Base-by-base conservation (phyloP, 176 grass and related monocot genomes). In the Rhynchospora pubera region DNA sequence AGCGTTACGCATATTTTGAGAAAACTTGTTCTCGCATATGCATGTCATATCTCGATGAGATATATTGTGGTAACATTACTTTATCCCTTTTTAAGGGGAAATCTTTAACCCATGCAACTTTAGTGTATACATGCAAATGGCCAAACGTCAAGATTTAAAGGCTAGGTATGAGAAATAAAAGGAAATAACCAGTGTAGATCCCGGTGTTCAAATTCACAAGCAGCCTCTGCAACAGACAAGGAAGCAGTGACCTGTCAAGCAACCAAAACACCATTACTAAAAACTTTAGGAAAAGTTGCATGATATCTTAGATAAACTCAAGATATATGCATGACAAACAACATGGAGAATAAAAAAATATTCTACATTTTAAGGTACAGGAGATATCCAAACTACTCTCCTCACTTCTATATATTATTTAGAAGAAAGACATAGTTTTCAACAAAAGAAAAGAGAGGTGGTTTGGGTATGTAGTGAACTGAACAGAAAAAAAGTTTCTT, bases 171-270 rank as follows among this genome's bases (percentile, higher is more conserved):
- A 82, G 60, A 46, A 23, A 34, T 9, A 23, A 44, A 62, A 90
- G 39, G 57, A 87, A 79, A 55, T 83, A 58, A 97, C 95, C 92
- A 98, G 66, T 98, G 95, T 77, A 98, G 87, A 91, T 98, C 92
- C 83, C 95, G 90, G 85, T 98, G 95, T 84, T 94, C 95, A 87
- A 98, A 98, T 88, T 94, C 90, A 2, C 95, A 98, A 11, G 90
- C 92, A 73, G 73, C 81, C 87, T 94, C 95, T 57, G 90, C 92
- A 9, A 98, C 95, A 82, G 95, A 90, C 65, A 98, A 91, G 57
- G 95, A 87, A 70, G 79, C 84, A 57, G 90, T 89, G 62, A 93
- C 90, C 92, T 98, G 85, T 84, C 77, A 18, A 57, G 51, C 12
- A 65, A 50, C 43, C 1, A 11, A 82, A 65, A 82, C 45, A 66